Evolutionary conservation across 2,329 filamentous ascomycete species (phyloP).

Genomic region (Pseudopyrenochaeta lycopersici): DNA sequence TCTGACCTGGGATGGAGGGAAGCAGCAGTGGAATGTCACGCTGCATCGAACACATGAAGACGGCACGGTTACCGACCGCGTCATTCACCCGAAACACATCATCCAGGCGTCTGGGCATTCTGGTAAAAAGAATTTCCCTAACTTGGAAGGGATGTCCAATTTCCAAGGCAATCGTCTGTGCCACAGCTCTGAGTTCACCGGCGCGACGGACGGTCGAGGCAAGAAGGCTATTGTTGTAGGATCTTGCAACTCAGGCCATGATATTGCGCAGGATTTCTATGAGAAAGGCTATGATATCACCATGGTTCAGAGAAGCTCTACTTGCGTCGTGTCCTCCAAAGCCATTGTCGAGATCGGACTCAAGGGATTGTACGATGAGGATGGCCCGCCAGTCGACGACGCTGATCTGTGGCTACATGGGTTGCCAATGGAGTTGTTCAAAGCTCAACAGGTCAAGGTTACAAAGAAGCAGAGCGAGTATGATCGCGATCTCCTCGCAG

Average conservation of each 20-base stretch:
- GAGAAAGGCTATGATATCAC: conserved; percentile 54
- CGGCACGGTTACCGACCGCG: conserved; percentile 24
- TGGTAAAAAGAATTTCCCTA: conserved; percentile 43
- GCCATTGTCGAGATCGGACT: conserved; percentile 39
- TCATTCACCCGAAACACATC: conserved; percentile 41
- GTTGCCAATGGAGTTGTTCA: conserved; percentile 45
- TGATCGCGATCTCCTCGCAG: conserved; percentile 52
- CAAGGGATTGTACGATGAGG: conserved; percentile 41
- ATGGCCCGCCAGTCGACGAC: conserved; percentile 36
- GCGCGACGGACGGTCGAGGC: conserved; percentile 44
- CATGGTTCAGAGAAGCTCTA: conserved; percentile 57
- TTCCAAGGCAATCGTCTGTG: conserved; percentile 51
- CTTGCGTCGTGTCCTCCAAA: conserved; percentile 46
- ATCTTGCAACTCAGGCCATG: conserved; percentile 60
- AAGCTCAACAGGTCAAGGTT: conserved; percentile 36
- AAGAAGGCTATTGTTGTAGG: conserved; percentile 59
- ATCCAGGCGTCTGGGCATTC: conserved; percentile 44
- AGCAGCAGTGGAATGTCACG: conserved; percentile 50
- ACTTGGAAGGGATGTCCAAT: conserved; percentile 36
- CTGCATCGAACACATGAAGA: conserved; percentile 36
- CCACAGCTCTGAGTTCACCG: conserved; percentile 42
- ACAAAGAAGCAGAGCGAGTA: conserved; percentile 37
- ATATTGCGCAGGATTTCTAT: conserved; percentile 59
- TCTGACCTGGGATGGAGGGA: conserved; percentile 49
- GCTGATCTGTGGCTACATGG: conserved; percentile 43